These are phyloP conservation scores for Musa troglodytarum DNA, from an alignment of 176 grass and related monocot species.

Conservation along the genomic window DNA sequence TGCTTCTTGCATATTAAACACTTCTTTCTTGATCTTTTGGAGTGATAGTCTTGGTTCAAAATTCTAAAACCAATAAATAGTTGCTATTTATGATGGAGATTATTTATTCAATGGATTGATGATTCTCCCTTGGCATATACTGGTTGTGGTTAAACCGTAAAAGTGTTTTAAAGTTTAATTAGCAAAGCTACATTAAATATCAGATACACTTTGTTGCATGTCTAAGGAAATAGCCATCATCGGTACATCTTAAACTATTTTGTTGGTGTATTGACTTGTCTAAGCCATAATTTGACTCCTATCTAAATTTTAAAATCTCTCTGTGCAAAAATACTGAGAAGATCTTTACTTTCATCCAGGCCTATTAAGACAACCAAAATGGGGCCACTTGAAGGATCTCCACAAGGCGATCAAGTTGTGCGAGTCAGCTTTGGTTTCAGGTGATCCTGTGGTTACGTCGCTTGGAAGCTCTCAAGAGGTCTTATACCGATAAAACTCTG, in stretches of 20 bases:
- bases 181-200: not conserved
- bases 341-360: slow-evolving; percentile 31
- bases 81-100: not conserved
- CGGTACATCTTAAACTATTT: too few species aligned
- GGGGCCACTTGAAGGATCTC: slow-evolving; percentile 90
- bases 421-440: slow-evolving; percentile 66
- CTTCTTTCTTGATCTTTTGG: not conserved
- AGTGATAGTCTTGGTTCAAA: not conserved
- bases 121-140: too few species aligned
- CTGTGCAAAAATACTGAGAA: not conserved
- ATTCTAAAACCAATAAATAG: not conserved
- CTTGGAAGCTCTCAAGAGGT: slow-evolving; percentile 78
- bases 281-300: too few species aligned
- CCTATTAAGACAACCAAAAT: slow-evolving; percentile 93
- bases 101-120: too few species aligned
- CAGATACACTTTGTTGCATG: not conserved
- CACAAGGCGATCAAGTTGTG: slow-evolving; percentile 93
- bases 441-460: slow-evolving; percentile 61
- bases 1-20: not conserved
- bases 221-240: too few species aligned
- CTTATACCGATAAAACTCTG: not conserved
- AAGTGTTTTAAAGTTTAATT: not conserved
- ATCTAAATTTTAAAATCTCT: not conserved
- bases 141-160: not conserved
- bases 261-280: too few species aligned